Evolutionary conservation across 805 yeast genomes (phyloP), one percentile per base, ranked within the genome.

Genomic region (Metschnikowia noctiluminum): DNA sequence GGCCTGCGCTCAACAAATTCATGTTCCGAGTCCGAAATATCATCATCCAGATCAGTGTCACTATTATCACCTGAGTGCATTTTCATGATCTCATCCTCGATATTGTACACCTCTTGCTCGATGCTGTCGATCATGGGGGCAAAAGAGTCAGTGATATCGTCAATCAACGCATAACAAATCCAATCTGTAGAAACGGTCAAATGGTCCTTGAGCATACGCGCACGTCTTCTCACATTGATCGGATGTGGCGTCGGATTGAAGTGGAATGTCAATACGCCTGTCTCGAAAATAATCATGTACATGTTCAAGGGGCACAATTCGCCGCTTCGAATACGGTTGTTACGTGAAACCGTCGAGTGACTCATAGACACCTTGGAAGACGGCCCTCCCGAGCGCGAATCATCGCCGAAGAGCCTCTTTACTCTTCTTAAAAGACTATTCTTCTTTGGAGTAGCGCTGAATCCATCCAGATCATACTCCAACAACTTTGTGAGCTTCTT

Each of bases 161-260:
- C 99, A 58, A 94, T 89, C 54, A 94, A 70, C 0, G 98, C 98
- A 68, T 94, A 94, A 1, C 97, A 92, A 40, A 94, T 85, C 99
- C 99, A 94, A 65, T 94, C 98, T 0, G 97, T 82, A 2, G 92
- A 81, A 6, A 94, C 96, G 2, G 88, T 89, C 52, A 94, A 72
- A 62, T 91, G 92, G 64, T 94, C 99, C 52, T 85, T 77, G 53
- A 92, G 74, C 54, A 94, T 70, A 49, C 99, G 76, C 0, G 96
- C 96, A 64, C 99, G 81, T 64, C 98, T 79, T 57, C 99, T 80
- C 31, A 94, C 99, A 62, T 94, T 94, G 42, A 90, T 87, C 0
- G 98, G 96, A 66, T 94, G 99, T 2, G 97, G 96, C 0, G 97
- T 89, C 11, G 97, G 92, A 9, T 89, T 84, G 66, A 89, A 89